Base-by-base conservation (phyloP, 2,329 filamentous ascomycete genomes). In the Claviceps pusilla region DNA sequence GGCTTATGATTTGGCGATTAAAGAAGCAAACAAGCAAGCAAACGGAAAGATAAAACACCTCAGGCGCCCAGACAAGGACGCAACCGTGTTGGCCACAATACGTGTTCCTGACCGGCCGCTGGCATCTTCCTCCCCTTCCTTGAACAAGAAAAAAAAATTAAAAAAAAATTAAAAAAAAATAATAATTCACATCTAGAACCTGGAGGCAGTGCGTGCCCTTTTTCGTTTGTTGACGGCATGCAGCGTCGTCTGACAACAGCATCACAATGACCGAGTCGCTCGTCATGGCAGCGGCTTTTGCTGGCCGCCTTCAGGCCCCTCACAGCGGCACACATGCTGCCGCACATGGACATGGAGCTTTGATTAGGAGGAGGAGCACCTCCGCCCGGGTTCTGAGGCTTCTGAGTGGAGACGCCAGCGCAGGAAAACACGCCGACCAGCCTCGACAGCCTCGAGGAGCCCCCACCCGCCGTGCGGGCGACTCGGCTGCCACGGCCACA, bases 191-290 rank as follows among this genome's bases (percentile, higher is more conserved):
- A 45, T 3, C 42, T 28, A 2, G 7, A 7, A 33, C 31, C 31
- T 33, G 31, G 19, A 19, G 19, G 19, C 31, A 5, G 31, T 33
- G 31, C 11, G 43, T 29, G n/a, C 19, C 43, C 43, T 29, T 12
- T 16, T 12, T 28, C 19, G 11, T 14, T 46, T 7, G 24, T 29
- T 29, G 12, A 29, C 11, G 29, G 24, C 24, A 29, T 29, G 12
- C 24, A 46, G 24, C 43, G 46, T 33, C 28, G 46, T 43, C 28
- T 31, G 37, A 3, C 37, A 4, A 41, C 37, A 16, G 37, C 37
- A 14, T 37, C 46, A 63, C 58, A 53, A 65, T 64, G 64, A 64
- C 59, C 53, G 58, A 55, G 50, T 58, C 62, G 59, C 61, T 55
- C 54, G 58, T 63, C 62, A 63, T 65, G 63, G 62, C 61, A 54